phyloP scores from a whole-genome alignment of 2,329 filamentous ascomycete species.

The Colletotrichum endophyticum region DNA sequence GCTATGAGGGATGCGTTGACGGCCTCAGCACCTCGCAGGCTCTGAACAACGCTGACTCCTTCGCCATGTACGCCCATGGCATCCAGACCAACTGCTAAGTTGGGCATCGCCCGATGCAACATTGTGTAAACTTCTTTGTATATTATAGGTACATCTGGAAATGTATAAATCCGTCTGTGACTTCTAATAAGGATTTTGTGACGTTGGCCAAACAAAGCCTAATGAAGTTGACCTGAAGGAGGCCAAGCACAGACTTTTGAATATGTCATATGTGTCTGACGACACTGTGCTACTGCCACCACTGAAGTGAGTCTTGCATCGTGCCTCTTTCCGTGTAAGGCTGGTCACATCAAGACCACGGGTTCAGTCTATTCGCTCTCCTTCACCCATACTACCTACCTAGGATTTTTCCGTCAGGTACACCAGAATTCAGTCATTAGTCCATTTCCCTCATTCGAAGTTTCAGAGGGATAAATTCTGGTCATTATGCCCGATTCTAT shows the following conservation, averaged over 20 bases:
- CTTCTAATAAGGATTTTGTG: accelerated
- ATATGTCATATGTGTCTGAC: accelerated
- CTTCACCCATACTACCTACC: not conserved
- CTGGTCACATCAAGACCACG: accelerated
- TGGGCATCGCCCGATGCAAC: not conserved
- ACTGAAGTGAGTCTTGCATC: not conserved
- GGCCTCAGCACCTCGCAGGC: constrained; percentile 7
- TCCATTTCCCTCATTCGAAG: too few relatives aligned
- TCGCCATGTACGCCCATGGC: constrained; percentile 18
- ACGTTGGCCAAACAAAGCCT: not conserved
- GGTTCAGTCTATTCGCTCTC: not conserved
- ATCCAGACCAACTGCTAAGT: not conserved
- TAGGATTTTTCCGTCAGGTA: accelerated
- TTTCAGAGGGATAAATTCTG: too few relatives aligned
- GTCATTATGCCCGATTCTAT: too few relatives aligned
- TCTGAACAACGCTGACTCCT: constrained; percentile 22
- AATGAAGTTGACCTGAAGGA: not conserved
- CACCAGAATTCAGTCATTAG: too few relatives aligned
- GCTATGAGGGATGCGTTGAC: constrained; percentile 27
- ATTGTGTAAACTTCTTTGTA: not conserved
- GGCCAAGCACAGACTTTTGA: not conserved
- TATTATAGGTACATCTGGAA: not conserved
- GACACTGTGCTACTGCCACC: accelerated
- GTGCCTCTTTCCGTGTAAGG: not conserved
- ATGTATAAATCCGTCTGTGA: not conserved